Conservation (phyloP, 2,329 filamentous ascomycete genomes). For the Stagonosporopsis chrysanthemi region DNA sequence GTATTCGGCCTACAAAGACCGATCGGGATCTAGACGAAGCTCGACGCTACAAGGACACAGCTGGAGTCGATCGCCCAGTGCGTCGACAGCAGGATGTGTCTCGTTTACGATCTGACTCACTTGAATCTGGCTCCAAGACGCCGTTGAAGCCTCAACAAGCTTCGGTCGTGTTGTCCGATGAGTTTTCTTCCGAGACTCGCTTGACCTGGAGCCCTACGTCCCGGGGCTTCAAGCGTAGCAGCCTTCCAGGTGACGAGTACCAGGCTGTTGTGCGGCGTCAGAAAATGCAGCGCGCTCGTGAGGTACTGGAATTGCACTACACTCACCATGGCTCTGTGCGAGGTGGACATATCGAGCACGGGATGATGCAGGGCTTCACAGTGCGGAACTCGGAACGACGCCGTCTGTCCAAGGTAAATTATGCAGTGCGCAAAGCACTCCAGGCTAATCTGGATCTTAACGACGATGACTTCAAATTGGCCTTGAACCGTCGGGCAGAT, state of each 20-base stretch:
- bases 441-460: not conserved
- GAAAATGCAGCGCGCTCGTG: conserved; percentile 5
- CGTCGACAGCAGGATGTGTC: not conserved
- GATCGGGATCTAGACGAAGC: not conserved
- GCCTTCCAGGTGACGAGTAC: conserved; percentile 9
- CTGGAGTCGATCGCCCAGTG: not conserved
- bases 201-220: not conserved
- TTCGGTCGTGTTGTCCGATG: not conserved
- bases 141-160: not conserved
- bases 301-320: conserved; percentile 1
- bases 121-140: not conserved
- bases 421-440: conserved; percentile 5
- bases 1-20: not conserved
- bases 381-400: conserved; percentile 1
- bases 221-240: not conserved
- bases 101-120: not conserved
- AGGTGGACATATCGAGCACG: not conserved
- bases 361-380: not conserved
- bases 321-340: not conserved
- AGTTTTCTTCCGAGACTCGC: not conserved
- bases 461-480: not conserved
- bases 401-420: not conserved
- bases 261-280: conserved; percentile 5
- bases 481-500: not conserved
- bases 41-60: too few species aligned